Evolutionary conservation across 129 eudicot genomes (phyloP).

Genomic region (Gnaphalium uliginosum): DNA sequence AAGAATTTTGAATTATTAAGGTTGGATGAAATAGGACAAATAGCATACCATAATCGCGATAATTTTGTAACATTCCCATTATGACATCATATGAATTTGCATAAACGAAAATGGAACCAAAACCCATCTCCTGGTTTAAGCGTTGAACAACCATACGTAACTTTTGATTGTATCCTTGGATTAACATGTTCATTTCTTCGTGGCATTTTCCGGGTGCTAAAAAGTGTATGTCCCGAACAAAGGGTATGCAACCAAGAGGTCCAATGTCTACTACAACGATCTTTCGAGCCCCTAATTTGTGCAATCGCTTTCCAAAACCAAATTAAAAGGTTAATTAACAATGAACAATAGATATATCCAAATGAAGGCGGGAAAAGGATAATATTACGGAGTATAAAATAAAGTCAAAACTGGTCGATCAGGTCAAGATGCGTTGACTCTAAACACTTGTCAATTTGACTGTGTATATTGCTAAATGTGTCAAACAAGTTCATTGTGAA

Average conservation of each 20-base stretch:
- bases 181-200: constrained; percentile 41
- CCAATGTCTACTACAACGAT: constrained; percentile 51
- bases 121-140: constrained; percentile 42
- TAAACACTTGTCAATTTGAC: too few species aligned
- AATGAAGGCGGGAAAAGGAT: too few species aligned
- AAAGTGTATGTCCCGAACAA: constrained; percentile 50
- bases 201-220: constrained; percentile 45
- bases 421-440: too few species aligned
- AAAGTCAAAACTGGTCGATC: too few species aligned
- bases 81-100: constrained; percentile 59
- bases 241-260: constrained; percentile 72
- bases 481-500: too few species aligned
- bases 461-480: too few species aligned
- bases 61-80: constrained; percentile 42
- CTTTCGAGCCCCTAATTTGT: constrained; percentile 60
- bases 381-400: too few species aligned
- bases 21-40: constrained; percentile 5
- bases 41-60: constrained; percentile 42
- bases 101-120: constrained; percentile 49
- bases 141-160: constrained; percentile 29
- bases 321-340: too few species aligned
- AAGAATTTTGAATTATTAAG: constrained; percentile 2
- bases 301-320: constrained; percentile 41
- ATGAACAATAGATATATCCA: background rate
- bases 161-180: constrained; percentile 50